These are phyloP conservation scores for Phytophthora megakarya DNA, from an alignment of 352 stramenopile species.

Conservation along the genomic window DNA sequence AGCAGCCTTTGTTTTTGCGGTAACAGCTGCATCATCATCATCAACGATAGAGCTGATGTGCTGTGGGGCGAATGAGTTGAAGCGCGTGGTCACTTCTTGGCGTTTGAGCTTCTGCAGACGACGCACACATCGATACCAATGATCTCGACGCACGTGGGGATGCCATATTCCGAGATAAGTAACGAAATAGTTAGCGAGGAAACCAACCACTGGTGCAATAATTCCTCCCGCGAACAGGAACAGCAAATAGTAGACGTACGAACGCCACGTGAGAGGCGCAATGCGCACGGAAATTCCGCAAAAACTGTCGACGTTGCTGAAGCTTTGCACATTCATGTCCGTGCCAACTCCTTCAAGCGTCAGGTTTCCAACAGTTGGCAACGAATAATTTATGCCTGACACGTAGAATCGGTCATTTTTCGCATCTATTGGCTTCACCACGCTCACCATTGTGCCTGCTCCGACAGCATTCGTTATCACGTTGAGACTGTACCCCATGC, in stretches of 20 bases:
- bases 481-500: slow-evolving; percentile 59
- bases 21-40: slow-evolving; percentile 33
- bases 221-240: slow-evolving; percentile 79
- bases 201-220: slow-evolving; percentile 63
- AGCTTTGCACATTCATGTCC: slow-evolving; percentile 51
- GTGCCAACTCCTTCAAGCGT: slow-evolving; percentile 53
- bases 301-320: slow-evolving; percentile 52
- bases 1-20: slow-evolving; percentile 36
- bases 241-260: slow-evolving; percentile 66
- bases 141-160: slow-evolving; percentile 79
- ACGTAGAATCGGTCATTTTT: slow-evolving; percentile 57
- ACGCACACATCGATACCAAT: slow-evolving; percentile 81
- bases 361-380: slow-evolving; percentile 50
- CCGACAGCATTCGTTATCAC: slow-evolving; percentile 70
- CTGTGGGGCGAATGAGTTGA: slow-evolving; percentile 79
- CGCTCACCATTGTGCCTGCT: slow-evolving; percentile 55
- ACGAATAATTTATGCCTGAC: slow-evolving; percentile 33
- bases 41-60: slow-evolving; percentile 54
- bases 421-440: slow-evolving; percentile 68
- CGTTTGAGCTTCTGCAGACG: slow-evolving; percentile 80
- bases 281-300: slow-evolving; percentile 70
- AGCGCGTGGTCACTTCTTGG: slow-evolving; percentile 71
- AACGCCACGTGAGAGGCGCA: slow-evolving; percentile 56
- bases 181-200: slow-evolving; percentile 79
- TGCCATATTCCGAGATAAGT: slow-evolving; percentile 84